These are phyloP conservation scores for Mycocentrospora acerina DNA, from an alignment of 2,329 filamentous ascomycete genomes.

Conservation along the genomic window DNA sequence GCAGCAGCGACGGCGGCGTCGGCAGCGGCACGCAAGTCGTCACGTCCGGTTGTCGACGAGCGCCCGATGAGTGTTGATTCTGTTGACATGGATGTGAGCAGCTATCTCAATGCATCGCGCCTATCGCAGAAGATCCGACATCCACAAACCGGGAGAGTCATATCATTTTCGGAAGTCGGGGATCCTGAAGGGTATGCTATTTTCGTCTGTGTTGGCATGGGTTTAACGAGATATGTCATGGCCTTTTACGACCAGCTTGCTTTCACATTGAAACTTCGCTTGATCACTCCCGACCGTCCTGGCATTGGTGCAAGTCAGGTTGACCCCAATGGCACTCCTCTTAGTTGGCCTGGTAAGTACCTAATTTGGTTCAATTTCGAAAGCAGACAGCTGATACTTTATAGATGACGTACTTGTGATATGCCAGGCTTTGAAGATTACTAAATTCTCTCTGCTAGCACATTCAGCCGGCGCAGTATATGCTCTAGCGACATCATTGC, in stretches of 20 bases:
- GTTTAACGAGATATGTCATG: slow-evolving; percentile 90
- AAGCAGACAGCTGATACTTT: slow-evolving; percentile 35
- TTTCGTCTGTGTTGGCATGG: slow-evolving; percentile 98
- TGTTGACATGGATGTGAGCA: slow-evolving; percentile 82
- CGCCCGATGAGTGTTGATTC: slow-evolving; percentile 80
- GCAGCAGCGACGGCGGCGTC: slow-evolving; percentile 5
- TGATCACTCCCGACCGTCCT: slow-evolving; percentile 92
- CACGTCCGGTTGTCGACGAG: slow-evolving; percentile 62
- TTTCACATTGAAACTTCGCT: slow-evolving; percentile 77
- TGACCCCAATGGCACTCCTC: slow-evolving; percentile 80
- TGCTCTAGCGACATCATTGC: slow-evolving; percentile 87
- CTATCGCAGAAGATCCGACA: slow-evolving; percentile 86
- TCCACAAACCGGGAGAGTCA: slow-evolving; percentile 80
- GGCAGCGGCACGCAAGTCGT: slow-evolving; percentile 33
- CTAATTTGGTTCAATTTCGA: slow-evolving; percentile 32
- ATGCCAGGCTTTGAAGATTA: slow-evolving; percentile 87
- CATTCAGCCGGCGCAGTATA: slow-evolving; percentile 99
- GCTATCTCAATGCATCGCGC: slow-evolving; percentile 79
- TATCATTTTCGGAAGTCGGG: slow-evolving; percentile 96
- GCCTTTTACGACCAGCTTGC: slow-evolving; percentile 97
- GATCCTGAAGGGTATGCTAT: slow-evolving; percentile 89
- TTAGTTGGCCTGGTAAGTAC: slow-evolving; percentile 85
- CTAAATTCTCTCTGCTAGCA: slow-evolving; percentile 92
- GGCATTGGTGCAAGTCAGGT: slow-evolving; percentile 90
- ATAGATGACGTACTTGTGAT: slow-evolving; percentile 85